phyloP scores from a whole-genome alignment of 257 asterid genomes.

The Euphrasia confusa region DNA sequence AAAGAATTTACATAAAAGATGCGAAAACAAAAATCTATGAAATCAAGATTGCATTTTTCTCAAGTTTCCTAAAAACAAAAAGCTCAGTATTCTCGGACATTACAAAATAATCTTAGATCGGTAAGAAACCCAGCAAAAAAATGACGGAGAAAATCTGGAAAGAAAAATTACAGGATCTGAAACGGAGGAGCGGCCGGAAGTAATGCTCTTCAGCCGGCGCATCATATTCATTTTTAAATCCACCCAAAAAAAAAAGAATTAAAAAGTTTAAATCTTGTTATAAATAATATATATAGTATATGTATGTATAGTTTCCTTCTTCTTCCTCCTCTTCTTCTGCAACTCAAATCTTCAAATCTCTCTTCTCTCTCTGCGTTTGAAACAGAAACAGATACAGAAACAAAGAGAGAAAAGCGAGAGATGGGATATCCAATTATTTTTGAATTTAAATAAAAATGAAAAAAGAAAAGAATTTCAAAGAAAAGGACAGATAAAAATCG shows the following conservation, averaged over 20 bases:
- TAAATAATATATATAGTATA: not conserved
- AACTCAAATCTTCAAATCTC: constrained; percentile 2
- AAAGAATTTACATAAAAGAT: too few species aligned
- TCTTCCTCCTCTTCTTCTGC: constrained; percentile 1
- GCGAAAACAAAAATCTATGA: too few species aligned
- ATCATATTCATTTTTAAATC: not conserved
- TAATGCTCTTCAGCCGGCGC: constrained; percentile 5
- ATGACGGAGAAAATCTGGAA: not conserved
- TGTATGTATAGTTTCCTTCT: not conserved
- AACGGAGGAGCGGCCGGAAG: constrained; percentile 2
- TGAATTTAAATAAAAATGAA: not conserved
- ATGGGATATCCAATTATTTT: not conserved
- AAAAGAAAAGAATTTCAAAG: not conserved
- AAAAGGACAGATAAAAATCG: constrained; percentile 30
- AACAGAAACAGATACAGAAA: constrained; percentile 5
- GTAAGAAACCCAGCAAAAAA: not conserved
- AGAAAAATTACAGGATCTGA: constrained; percentile 3
- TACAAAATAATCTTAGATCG: not conserved
- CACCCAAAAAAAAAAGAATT: not conserved
- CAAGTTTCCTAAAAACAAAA: too few species aligned
- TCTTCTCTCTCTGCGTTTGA: constrained; percentile 22
- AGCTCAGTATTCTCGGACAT: not conserved
- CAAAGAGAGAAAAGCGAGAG: constrained; percentile 24
- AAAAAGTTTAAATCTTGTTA: not conserved
- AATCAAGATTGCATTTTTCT: too few species aligned